Percentiles rank a stretch among this genome's conserved stretches.
These are phyloP conservation scores for Fraxinus sp. DNA, from an alignment of 305 asterid species.

Conservation along the genomic window DNA sequence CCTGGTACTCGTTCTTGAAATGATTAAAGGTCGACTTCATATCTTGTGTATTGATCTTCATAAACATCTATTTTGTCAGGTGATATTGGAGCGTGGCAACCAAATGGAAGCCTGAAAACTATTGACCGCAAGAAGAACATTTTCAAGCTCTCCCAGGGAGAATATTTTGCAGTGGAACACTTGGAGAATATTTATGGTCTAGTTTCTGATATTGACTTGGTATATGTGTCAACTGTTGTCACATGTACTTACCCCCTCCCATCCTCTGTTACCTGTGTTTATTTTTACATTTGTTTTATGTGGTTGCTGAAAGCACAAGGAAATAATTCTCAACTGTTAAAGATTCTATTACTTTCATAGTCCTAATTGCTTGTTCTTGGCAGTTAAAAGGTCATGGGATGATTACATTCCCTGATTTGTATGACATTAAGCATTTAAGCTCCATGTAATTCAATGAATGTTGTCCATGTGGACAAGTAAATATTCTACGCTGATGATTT, in stretches of 20 bases:
- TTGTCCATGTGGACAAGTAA: not conserved
- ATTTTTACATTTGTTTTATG: not conserved
- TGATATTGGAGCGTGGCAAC: constrained; percentile 90
- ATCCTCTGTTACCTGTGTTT: not conserved
- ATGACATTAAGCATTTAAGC: not conserved
- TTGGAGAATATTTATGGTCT: constrained; percentile 77
- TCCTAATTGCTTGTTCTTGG: constrained; percentile 19
- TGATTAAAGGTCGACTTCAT: constrained; percentile 2
- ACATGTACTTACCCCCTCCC: not conserved
- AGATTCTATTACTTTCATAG: constrained; percentile 3
- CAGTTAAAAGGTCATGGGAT: constrained; percentile 41
- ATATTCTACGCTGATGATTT: not conserved
- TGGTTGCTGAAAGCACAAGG: constrained; percentile 2
- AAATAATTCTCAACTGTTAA: not conserved
- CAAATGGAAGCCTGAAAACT: constrained; percentile 78
- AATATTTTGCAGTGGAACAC: constrained; percentile 92
- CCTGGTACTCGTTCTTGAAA: not conserved
- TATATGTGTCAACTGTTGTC: constrained; percentile 27
- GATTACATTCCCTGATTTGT: not conserved
- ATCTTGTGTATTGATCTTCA: constrained; percentile 9
- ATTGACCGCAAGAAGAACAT: constrained; percentile 89
- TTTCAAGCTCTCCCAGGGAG: constrained; percentile 95
- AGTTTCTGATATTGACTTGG: constrained; percentile 64
- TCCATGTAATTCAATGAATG: not conserved
- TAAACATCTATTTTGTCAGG: constrained; percentile 42